Evolutionary conservation across 2,329 filamentous ascomycete species (phyloP).

Genomic region (Alternaria alternata): DNA sequence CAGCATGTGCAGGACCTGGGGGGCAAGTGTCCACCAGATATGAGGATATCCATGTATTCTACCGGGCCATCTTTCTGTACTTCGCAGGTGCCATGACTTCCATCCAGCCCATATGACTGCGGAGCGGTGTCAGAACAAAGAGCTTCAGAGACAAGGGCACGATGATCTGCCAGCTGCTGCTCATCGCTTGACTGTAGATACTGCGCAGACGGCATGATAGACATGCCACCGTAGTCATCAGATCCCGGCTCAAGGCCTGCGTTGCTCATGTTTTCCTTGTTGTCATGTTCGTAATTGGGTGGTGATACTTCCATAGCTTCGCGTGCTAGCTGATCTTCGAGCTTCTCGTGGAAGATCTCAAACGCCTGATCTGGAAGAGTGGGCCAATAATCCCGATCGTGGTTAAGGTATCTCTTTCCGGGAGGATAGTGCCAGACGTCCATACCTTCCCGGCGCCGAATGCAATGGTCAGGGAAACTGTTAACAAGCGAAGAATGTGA

Average conservation of each 20-base stretch:
- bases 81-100: conserved; percentile 13
- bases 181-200: conserved; percentile 18
- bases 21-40: conserved; percentile 15
- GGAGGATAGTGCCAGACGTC: conserved; percentile 9
- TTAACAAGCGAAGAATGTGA: not conserved
- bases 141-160: conserved; percentile 12
- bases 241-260: conserved; percentile 5
- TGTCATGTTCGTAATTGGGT: conserved; percentile 28
- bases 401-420: conserved; percentile 12
- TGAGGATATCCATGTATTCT: conserved; percentile 17
- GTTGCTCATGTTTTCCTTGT: conserved; percentile 30
- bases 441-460: conserved; percentile 8
- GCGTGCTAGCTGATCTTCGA: conserved; percentile 27
- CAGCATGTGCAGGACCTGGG: not conserved
- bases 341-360: conserved; percentile 24
- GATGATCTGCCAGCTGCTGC: conserved; percentile 1
- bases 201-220: conserved; percentile 26
- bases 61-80: not conserved
- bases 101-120: conserved; percentile 26
- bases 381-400: conserved; percentile 19
- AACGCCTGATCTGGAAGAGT: conserved; percentile 20
- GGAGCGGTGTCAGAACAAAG: conserved; percentile 14
- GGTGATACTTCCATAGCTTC: conserved; percentile 30
- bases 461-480: not conserved
- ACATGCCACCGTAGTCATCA: conserved; percentile 13